These are phyloP conservation scores for Chlorella sp. DNA, from an alignment of 139 green algal species.

Conservation along the genomic window DNA sequence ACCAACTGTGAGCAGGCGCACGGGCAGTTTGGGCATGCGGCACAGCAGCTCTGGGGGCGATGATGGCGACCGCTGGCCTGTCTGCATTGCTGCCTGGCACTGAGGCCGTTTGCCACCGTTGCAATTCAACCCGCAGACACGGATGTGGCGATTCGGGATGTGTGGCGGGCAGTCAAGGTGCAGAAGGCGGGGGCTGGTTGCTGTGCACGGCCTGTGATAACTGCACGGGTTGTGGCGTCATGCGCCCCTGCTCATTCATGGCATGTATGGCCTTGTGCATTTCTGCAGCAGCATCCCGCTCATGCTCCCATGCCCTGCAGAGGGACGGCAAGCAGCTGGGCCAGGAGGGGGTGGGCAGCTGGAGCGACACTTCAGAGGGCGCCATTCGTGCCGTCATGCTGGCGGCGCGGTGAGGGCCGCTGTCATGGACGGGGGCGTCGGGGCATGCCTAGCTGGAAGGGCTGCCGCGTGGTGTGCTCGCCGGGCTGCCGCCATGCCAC, in stretches of 20 bases:
- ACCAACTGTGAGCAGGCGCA: too few species aligned
- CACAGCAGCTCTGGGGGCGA: too few species aligned
- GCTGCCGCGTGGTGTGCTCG: too few species aligned
- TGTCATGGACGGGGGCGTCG: not conserved
- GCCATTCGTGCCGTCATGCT: conserved; percentile 30
- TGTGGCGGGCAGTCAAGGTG: conserved; percentile 37
- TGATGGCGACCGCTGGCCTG: too few species aligned
- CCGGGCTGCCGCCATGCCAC: not conserved
- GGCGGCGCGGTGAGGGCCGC: conserved; percentile 27
- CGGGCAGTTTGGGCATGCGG: too few species aligned
- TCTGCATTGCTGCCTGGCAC: too few species aligned
- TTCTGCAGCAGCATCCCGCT: too few species aligned
- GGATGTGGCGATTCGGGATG: conserved; percentile 34
- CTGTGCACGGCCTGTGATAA: not conserved
- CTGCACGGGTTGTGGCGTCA: too few species aligned
- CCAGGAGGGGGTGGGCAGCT: conserved; percentile 19
- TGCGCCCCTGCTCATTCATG: too few species aligned
- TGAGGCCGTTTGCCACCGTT: too few species aligned
- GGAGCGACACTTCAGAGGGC: conserved; percentile 25
- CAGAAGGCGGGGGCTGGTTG: not conserved
- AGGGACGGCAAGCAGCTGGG: conserved; percentile 19
- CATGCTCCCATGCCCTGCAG: not conserved
- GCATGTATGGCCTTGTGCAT: too few species aligned
- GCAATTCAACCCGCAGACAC: conserved; percentile 19
- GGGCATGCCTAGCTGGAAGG: not conserved